These are phyloP conservation scores for sorghum (Sorghum bicolor) DNA, from an alignment of 176 grass and related monocot species.

Conservation along the genomic window Sorghum_bicolor_NCBIv3 NC_012872.2:3864501-3865000, in stretches of 20 bases:
- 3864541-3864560: too few species aligned
- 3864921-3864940: constrained; percentile 61
- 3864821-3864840: constrained; percentile 79
- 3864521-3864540: too few species aligned
- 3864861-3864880: constrained; percentile 46
- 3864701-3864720: background rate
- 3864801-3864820: constrained; percentile 64
- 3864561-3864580: too few species aligned
- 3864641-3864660: too few species aligned
- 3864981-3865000: constrained; percentile 59
- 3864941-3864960: constrained; percentile 69
- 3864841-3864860: constrained; percentile 61
- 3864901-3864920: constrained; percentile 67
- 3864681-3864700: background rate
- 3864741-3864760: constrained; percentile 21
- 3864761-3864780: constrained; percentile 85
- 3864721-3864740: constrained; percentile 11
- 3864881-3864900: constrained; percentile 83
- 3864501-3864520: too few species aligned
- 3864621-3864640: too few species aligned
- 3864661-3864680: too few species aligned
- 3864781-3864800: constrained; percentile 67
- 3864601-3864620: too few species aligned
- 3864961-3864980: constrained; percentile 66
- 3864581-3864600: too few species aligned